Percentiles rank a stretch among this genome's conserved stretches.
Conservation (phyloP, 2,329 filamentous ascomycete genomes). For the Colletotrichum noveboracense region DNA sequence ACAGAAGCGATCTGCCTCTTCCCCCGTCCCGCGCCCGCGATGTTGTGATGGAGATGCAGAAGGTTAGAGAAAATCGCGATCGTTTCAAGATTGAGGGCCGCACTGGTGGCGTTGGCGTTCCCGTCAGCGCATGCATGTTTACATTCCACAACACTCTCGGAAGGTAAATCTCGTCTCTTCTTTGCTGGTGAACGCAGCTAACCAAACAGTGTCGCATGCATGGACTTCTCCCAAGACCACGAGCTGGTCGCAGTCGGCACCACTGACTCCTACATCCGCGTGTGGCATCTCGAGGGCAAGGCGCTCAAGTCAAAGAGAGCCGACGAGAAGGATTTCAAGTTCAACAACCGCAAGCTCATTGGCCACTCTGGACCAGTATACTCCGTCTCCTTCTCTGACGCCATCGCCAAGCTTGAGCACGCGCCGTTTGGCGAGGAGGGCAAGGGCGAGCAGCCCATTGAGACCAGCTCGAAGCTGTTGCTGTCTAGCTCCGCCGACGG, state of each 20-base stretch:
- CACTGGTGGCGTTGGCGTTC: slow-evolving; percentile 82
- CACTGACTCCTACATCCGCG: slow-evolving; percentile 91
- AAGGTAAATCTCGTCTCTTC: slow-evolving; percentile 59
- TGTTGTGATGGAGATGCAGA: slow-evolving; percentile 92
- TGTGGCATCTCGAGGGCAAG: slow-evolving; percentile 90
- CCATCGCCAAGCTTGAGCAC: slow-evolving; percentile 61
- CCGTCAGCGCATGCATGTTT: slow-evolving; percentile 93
- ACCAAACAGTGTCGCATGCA: slow-evolving; percentile 74
- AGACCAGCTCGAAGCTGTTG: slow-evolving; percentile 73
- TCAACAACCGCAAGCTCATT: slow-evolving; percentile 74
- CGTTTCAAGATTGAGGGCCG: slow-evolving; percentile 86
- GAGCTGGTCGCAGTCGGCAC: slow-evolving; percentile 88
- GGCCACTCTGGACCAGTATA: slow-evolving; percentile 93
- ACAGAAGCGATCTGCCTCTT: slow-evolving; percentile 79
- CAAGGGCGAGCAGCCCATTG: slow-evolving; percentile 44
- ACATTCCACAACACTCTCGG: slow-evolving; percentile 98
- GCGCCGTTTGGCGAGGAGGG: slow-evolving; percentile 56
- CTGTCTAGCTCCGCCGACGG: slow-evolving; percentile 89
- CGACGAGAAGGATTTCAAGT: slow-evolving; percentile 63
- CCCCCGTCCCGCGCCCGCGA: slow-evolving; percentile 89
- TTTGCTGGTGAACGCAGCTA: slow-evolving; percentile 14
- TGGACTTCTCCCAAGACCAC: slow-evolving; percentile 94
- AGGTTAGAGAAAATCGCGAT: slow-evolving; percentile 90
- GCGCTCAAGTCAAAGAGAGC: slow-evolving; percentile 72
- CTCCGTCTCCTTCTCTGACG: slow-evolving; percentile 82